Evolutionary conservation across 495 filamentous ascomycete genomes (phyloP).

Genomic region (Cetradonia linearis): DNA sequence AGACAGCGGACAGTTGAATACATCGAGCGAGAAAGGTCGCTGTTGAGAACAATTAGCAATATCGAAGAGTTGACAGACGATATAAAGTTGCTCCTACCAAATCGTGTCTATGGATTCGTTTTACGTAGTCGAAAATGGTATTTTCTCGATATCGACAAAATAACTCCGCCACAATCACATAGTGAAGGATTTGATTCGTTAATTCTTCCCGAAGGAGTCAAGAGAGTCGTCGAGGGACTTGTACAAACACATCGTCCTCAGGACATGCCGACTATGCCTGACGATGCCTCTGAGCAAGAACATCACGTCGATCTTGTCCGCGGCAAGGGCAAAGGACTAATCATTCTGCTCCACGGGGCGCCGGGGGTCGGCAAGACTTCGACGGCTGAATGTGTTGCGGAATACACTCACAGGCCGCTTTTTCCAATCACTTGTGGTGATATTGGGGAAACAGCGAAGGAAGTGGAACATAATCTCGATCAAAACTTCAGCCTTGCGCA

Average conservation of each 20-base stretch:
- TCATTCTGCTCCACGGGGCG: slow-evolving; percentile 43
- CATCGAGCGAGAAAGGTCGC: slow-evolving; percentile 18
- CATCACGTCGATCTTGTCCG: slow-evolving; percentile 29
- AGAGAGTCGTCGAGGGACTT: slow-evolving; percentile 31
- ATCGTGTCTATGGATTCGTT: slow-evolving; percentile 36
- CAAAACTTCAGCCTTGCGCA: slow-evolving; percentile 34
- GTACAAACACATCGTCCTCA: slow-evolving; percentile 35
- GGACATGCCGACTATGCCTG: slow-evolving; percentile 15
- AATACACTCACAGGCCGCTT: slow-evolving; percentile 26
- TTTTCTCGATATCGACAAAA: slow-evolving; percentile 21
- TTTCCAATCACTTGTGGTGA: slow-evolving; percentile 32
- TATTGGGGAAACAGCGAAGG: slow-evolving; percentile 29
- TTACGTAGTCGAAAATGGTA: slow-evolving; percentile 37
- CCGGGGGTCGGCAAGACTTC: slow-evolving; percentile 38
- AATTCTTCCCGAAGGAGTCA: slow-evolving; percentile 29
- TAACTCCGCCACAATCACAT: slow-evolving; percentile 14
- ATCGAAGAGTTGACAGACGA: slow-evolving; percentile 25
- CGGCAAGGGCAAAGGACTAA: slow-evolving; percentile 37
- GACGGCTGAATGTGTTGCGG: slow-evolving; percentile 32
- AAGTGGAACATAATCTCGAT: slow-evolving; percentile 35
- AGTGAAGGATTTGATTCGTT: slow-evolving; percentile 32
- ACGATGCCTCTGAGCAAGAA: slow-evolving; percentile 9
- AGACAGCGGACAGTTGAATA: slow-evolving; percentile 27
- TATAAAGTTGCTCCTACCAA: slow-evolving; percentile 33
- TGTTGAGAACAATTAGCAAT: slow-evolving; percentile 9